Percentiles rank a stretch among this genome's conserved stretches.
Conservation (phyloP, 192 early-diverging fungal species). For the Bifiguratus adelaidae region DNA sequence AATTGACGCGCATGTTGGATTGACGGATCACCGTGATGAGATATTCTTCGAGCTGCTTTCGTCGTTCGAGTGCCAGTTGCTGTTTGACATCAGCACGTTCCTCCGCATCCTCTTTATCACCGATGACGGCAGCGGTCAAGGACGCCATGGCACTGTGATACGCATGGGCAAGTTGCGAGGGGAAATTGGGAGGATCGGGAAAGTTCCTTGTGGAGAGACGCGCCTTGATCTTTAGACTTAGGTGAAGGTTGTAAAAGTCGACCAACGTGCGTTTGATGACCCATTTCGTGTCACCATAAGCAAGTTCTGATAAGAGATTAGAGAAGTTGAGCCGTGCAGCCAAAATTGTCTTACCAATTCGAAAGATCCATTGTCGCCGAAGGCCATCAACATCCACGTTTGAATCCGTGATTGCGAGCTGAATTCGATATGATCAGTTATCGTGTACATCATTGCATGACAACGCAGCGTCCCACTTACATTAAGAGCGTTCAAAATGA, state of each 20-base stretch:
- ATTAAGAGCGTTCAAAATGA: slow-evolving; percentile 15
- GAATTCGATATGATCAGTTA: background rate
- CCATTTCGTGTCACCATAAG: slow-evolving; percentile 76
- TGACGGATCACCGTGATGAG: slow-evolving; percentile 42
- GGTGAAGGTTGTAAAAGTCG: slow-evolving; percentile 59
- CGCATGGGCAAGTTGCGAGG: slow-evolving; percentile 11
- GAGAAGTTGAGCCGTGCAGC: too few relatives aligned
- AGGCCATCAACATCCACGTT: slow-evolving; percentile 10
- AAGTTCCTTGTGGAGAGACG: slow-evolving; percentile 24
- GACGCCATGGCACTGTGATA: slow-evolving; percentile 10
- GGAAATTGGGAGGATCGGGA: slow-evolving; percentile 17
- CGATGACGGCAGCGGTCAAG: background rate
- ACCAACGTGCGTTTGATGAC: slow-evolving; percentile 48
- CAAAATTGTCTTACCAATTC: too few relatives aligned
- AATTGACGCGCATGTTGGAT: slow-evolving; percentile 48
- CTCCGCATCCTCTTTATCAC: slow-evolving; percentile 3
- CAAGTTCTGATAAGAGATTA: too few relatives aligned
- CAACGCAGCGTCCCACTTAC: slow-evolving; percentile 1
- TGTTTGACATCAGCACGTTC: slow-evolving; percentile 9
- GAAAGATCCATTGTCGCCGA: slow-evolving; percentile 42
- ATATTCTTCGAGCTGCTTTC: slow-evolving; percentile 49
- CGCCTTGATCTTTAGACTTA: slow-evolving; percentile 34
- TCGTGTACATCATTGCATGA: background rate
- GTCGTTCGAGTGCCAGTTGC: slow-evolving; percentile 33
- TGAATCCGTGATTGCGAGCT: slow-evolving; percentile 41